Evolutionary conservation across 176 grass and related monocot genomes (phyloP).

Genomic region (Triticum monococcum): DNA sequence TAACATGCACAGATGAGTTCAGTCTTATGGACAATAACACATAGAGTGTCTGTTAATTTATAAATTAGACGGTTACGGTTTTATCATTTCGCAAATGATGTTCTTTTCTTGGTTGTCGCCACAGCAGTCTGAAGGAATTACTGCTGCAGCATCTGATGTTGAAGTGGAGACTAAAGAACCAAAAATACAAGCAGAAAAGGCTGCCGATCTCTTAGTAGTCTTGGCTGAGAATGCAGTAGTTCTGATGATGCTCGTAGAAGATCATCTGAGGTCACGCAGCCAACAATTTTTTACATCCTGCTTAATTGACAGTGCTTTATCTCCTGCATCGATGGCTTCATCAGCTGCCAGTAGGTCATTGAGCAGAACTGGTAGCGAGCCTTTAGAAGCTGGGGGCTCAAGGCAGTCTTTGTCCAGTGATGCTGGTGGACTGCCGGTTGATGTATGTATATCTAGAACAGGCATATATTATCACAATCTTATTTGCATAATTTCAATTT

Average conservation of each 20-base stretch:
- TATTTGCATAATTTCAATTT: slow-evolving; percentile 21
- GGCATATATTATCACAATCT: slow-evolving; percentile 10
- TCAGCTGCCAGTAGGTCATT: slow-evolving; percentile 55
- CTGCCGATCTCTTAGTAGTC: slow-evolving; percentile 59
- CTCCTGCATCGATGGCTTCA: slow-evolving; percentile 57
- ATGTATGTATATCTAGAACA: slow-evolving; percentile 71
- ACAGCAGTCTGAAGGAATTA: slow-evolving; percentile 78
- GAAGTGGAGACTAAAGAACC: slow-evolving; percentile 70
- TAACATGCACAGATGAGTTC: not conserved
- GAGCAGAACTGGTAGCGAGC: slow-evolving; percentile 68
- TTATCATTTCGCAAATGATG: slow-evolving; percentile 20
- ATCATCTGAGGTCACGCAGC: slow-evolving; percentile 88
- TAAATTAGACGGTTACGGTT: slow-evolving; percentile 5
- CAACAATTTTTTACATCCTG: slow-evolving; percentile 67
- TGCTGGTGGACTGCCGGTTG: slow-evolving; percentile 76
- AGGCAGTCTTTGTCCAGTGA: slow-evolving; percentile 84
- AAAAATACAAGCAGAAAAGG: slow-evolving; percentile 80
- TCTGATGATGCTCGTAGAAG: slow-evolving; percentile 96
- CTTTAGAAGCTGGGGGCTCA: slow-evolving; percentile 49
- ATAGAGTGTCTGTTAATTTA: slow-evolving; percentile 21
- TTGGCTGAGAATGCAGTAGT: slow-evolving; percentile 96
- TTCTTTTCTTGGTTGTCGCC: slow-evolving; percentile 28
- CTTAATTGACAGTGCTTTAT: slow-evolving; percentile 52
- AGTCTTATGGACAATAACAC: slow-evolving; percentile 1
- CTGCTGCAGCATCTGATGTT: slow-evolving; percentile 60